Evolutionary conservation across 169 alveolate genomes (phyloP), one percentile per base, ranked within the genome.

Genomic region (Blepharisma undulans): DNA sequence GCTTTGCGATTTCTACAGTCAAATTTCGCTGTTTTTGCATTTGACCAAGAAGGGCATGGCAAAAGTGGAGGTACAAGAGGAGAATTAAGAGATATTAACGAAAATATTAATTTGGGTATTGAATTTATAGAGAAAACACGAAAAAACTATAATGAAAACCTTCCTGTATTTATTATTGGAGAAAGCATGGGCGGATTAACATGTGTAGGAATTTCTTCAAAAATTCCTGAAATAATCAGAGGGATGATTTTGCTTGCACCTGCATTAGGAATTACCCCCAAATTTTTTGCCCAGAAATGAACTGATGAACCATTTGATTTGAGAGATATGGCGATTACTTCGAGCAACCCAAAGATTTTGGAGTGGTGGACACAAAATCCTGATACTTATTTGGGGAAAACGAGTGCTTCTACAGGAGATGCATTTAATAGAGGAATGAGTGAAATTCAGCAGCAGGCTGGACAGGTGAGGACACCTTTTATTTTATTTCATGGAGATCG

Each of bases 1-100:
- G 95, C 92, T 10, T 79, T 82, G 87, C 12, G 19, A 27, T 91
- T 93, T 60, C 92, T 86, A 14, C 92, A 91, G 14, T 4, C 33
- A 29, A 94, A 94, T 10, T 93, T 74, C 84, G 95, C 91, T n/a
- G 88, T 88, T 14, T 81, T 88, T 25, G 94, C 93, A 12, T 61
- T 91, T 60, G 95, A 93, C 59, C 80, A 29, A 59, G 61, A 48
- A 80, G 95, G 95, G 2, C 91, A 90, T 66, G 95, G 95, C 4
- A 61, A 80, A n/a, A 84, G 90, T 30, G 94, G 76, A 33, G 95
- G 95, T 18, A 25, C 29, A 72, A 79, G 92, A 74, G 95, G 95
- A 16, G 77, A 72, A 29, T 59, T 90, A 34, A 22, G 36, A 21
- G 74, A 36, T 22, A 59, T 34, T n/a, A 91, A 78, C 8, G 87